A percentile compares a stretch with the other conserved stretches of the same genome.
Evolutionary conservation across 2,329 filamentous ascomycete species (phyloP).

Genomic region (Hymenoscyphus infarciens): DNA sequence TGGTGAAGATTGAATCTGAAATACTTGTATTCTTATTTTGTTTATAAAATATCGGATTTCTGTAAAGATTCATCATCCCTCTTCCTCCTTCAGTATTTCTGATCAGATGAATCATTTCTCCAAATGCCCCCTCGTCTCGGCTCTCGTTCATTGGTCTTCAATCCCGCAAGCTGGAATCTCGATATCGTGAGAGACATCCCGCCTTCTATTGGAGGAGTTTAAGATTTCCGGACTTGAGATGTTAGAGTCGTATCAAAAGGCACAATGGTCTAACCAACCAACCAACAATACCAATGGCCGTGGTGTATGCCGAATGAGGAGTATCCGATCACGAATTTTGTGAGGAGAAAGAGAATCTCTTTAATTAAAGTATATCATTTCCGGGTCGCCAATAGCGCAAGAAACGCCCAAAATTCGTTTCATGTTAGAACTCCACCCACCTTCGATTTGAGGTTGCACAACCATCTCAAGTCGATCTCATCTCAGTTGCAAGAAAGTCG

Average conservation of each 20-base stretch:
- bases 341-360: not conserved
- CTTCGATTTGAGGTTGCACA: not conserved
- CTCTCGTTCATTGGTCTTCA: too few species aligned
- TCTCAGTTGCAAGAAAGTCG: not conserved
- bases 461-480: not conserved
- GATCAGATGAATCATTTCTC: too few species aligned
- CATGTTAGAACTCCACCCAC: too few species aligned
- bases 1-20: not conserved
- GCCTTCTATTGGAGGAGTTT: not conserved
- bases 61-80: too few species aligned
- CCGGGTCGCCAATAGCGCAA: not conserved
- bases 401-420: too few species aligned
- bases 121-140: too few species aligned
- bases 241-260: too few species aligned
- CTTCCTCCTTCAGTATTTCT: too few species aligned
- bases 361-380: not conserved
- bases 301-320: not conserved
- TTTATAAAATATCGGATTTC: too few species aligned
- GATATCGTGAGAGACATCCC: not conserved
- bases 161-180: too few species aligned
- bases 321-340: not conserved
- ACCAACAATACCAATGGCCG: not conserved
- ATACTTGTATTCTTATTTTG: not conserved
- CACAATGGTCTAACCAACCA: not conserved
- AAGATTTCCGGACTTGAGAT: not conserved